phyloP scores from a whole-genome alignment of 306 rosid species.

The Castanopsis chinensis region DNA sequence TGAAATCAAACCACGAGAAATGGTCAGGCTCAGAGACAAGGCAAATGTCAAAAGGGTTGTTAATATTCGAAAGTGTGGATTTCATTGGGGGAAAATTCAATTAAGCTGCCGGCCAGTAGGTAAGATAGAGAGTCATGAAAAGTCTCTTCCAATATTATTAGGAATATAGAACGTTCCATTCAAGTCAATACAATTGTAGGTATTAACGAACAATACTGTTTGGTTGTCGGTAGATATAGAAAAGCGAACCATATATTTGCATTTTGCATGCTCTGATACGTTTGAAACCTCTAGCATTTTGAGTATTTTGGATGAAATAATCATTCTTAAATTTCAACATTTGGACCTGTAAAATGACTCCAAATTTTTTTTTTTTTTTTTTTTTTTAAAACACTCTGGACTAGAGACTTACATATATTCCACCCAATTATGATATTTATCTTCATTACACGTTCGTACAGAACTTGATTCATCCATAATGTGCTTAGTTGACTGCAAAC shows the following conservation, averaged over 20 bases:
- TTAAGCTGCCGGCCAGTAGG: slow-evolving; percentile 14
- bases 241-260: background rate
- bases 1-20: slow-evolving; percentile 13
- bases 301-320: too few relatives aligned
- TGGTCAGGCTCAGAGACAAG: slow-evolving; percentile 27
- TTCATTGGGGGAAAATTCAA: slow-evolving; percentile 22
- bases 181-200: background rate
- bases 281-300: too few relatives aligned
- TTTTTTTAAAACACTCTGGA: too few relatives aligned
- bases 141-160: slow-evolving; percentile 1
- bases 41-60: slow-evolving; percentile 36
- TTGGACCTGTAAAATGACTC: too few relatives aligned
- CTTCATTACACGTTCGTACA: too few relatives aligned
- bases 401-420: too few relatives aligned
- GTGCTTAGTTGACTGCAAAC: too few relatives aligned
- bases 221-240: background rate
- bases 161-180: background rate
- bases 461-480: too few relatives aligned
- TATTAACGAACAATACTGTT: background rate
- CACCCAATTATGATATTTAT: too few relatives aligned
- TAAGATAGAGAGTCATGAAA: background rate
- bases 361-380: too few relatives aligned
- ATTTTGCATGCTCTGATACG: background rate
- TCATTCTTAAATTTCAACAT: too few relatives aligned
- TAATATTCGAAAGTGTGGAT: slow-evolving; percentile 17